These are phyloP conservation scores for Melampsora larici-populina DNA, from an alignment of 1,284 basidiomycete species.

Conservation along the genomic window DNA sequence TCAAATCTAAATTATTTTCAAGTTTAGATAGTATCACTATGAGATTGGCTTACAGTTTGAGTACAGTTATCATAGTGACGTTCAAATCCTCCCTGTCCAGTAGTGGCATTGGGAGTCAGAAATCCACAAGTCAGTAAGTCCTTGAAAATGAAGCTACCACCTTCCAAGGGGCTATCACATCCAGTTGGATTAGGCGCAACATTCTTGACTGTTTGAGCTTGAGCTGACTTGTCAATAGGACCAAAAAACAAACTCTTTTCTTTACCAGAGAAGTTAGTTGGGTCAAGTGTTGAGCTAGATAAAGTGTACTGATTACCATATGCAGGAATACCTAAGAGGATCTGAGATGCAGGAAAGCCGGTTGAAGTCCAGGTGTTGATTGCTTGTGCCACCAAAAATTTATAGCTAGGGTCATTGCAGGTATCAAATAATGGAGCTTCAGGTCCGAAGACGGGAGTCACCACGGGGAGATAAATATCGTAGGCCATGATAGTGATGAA, in stretches of 20 bases:
- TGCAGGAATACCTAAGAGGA: slow-evolving; percentile 24
- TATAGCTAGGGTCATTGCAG: no score
- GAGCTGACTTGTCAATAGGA: slow-evolving; percentile 21
- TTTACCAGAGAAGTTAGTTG: slow-evolving; percentile 27
- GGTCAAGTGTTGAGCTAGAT: background rate
- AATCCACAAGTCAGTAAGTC: slow-evolving; percentile 28
- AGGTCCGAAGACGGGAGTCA: slow-evolving; percentile 8
- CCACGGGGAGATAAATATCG: slow-evolving; percentile 28
- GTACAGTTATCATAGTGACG: slow-evolving; percentile 37
- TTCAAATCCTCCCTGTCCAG: no score
- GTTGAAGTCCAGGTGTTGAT: slow-evolving; percentile 32
- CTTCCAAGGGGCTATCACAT: slow-evolving; percentile 1
- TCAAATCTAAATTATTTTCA: no score
- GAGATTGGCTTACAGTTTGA: slow-evolving; percentile 17
- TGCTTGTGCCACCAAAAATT: slow-evolving; percentile 11
- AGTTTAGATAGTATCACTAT: no score
- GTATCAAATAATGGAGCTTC: slow-evolving; percentile 38
- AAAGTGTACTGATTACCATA: slow-evolving; percentile 32
- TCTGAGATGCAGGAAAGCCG: slow-evolving; percentile 39
- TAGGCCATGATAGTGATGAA: slow-evolving; percentile 42
- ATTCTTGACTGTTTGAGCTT: background rate
- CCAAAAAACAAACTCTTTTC: slow-evolving; percentile 31
- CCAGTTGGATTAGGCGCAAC: background rate
- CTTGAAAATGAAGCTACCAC: slow-evolving; percentile 18
- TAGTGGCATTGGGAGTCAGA: slow-evolving; percentile 1